phyloP scores from a whole-genome alignment of 352 stramenopile genomes.

The Globisporangium abappressorium region DNA sequence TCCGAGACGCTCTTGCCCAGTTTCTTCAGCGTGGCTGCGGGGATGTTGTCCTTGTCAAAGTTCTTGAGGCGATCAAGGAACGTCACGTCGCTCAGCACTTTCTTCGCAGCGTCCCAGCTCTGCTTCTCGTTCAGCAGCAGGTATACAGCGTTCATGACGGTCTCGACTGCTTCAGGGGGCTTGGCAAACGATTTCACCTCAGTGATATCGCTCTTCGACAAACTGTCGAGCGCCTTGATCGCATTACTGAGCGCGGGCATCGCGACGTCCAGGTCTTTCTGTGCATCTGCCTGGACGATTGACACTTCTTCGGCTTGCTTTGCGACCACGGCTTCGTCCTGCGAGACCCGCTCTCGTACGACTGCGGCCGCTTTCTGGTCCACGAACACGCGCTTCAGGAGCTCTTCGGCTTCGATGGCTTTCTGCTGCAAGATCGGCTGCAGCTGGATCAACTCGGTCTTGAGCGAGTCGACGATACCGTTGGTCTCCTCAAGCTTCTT shows the following conservation, averaged over 20 bases:
- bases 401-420: conserved; percentile 85
- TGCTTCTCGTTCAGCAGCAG: conserved; percentile 91
- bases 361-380: conserved; percentile 91
- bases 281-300: conserved; percentile 89
- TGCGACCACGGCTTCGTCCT: conserved; percentile 89
- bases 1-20: conserved; percentile 79
- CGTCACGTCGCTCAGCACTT: conserved; percentile 79
- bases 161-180: conserved; percentile 89
- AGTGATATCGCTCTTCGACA: conserved; percentile 94
- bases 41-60: conserved; percentile 96
- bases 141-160: conserved; percentile 94
- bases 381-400: conserved; percentile 91
- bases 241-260: conserved; percentile 90
- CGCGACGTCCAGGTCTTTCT: conserved; percentile 92
- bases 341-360: conserved; percentile 82
- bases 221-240: conserved; percentile 84
- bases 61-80: conserved; percentile 91
- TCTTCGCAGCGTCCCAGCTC: conserved; percentile 92
- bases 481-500: conserved; percentile 95
- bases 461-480: conserved; percentile 90
- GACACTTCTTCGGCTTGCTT: conserved; percentile 91
- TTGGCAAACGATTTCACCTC: conserved; percentile 95
- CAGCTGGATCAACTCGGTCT: conserved; percentile 90
- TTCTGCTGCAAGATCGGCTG: conserved; percentile 91
- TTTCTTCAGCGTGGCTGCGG: conserved; percentile 84